Conservation (phyloP, 202 grass and related monocot genomes). For the Saccharum hybrid region DNA sequence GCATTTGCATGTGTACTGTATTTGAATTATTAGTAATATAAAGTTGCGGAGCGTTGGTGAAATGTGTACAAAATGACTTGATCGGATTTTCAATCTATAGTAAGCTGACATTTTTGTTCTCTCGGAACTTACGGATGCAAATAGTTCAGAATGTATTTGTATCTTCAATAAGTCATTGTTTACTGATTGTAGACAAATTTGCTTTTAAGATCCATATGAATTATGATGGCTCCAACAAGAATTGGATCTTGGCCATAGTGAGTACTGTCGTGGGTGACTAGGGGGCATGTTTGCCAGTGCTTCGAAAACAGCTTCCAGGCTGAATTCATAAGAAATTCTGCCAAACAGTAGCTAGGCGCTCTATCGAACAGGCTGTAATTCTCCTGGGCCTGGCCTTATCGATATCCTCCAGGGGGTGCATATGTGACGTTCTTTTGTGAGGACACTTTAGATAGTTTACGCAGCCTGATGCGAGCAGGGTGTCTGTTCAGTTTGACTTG, state of each 20-base stretch:
- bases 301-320: not conserved
- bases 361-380: no score
- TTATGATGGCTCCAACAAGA: not conserved
- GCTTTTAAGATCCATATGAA: not conserved
- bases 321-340: not conserved
- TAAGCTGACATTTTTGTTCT: not conserved
- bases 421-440: no score
- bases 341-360: no score
- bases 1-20: no score
- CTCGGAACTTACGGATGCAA: not conserved
- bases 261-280: not conserved
- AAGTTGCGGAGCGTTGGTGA: not conserved
- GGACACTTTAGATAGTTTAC: no score
- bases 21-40: no score
- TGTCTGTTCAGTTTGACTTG: no score
- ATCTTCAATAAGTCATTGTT: not conserved
- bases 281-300: not conserved
- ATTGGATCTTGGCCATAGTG: not conserved
- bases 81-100: not conserved
- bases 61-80: not conserved
- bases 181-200: not conserved
- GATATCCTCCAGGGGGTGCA: no score
- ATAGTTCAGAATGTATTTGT: not conserved
- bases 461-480: no score
- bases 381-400: no score